Evolutionary conservation across 1,284 basidiomycete species (phyloP), one percentile per base, ranked within the genome.

Genomic region (Leccinum pallidistipes): DNA sequence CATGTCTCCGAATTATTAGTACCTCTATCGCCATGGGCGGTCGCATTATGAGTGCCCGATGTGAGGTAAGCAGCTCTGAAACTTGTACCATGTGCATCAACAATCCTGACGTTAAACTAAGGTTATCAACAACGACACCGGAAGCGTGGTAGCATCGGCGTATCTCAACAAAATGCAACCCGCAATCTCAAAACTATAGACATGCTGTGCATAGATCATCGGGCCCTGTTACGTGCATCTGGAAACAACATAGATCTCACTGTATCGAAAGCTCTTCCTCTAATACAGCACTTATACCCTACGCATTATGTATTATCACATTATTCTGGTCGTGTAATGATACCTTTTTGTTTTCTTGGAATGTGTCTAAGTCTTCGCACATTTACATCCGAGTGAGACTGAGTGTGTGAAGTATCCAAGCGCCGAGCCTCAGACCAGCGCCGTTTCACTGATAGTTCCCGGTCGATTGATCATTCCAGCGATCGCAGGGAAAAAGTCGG

Each of bases 141-240:
- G 85, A 8, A 76, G 83, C 61, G 74, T 83, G 34, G 75, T 89
- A 51, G 87, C 86, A 5, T 87, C 86, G 2, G 85, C 84, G 0
- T 81, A 85, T 63, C 73, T 88, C 56, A 88, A 82, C 75, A 87
- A 87, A 74, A 89, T 87, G 86, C 86, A 88, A 66, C 87, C 87
- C 5, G 65, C 68, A 16, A 65, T 68, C 58, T 62, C 78, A n/a
- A 79, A 78, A 66, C 52, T 76, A 61, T 76, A 73, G 65, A 59
- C 56, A 56, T 68, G 69, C 57, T 59, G 21, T 58, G 43, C 58
- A 64, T 66, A 34, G 27, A 29, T 55, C 14, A 38, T 38, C 36
- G 21, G 27, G 29, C 8, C 50, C 27, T 29, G 2, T 60, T 53
- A 58, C 62, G 27, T 55, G 58, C 58, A 51, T 61, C 47, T 59